Evolutionary conservation across 2,329 filamentous ascomycete genomes (phyloP), one percentile per base, ranked within the genome.

Genomic region (Zopfia rhizophila): DNA sequence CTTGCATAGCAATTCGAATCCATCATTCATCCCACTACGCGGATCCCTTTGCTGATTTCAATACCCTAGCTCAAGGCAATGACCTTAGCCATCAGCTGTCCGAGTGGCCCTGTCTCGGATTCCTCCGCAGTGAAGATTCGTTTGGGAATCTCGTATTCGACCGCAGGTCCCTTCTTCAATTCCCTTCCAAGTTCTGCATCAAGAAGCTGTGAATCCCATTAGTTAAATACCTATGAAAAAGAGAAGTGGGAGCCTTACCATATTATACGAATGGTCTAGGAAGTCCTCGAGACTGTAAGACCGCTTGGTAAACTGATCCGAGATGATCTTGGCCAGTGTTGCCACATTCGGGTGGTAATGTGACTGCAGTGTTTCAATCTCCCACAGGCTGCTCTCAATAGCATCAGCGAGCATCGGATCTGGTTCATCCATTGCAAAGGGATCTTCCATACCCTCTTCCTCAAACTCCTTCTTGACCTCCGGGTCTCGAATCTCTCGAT

Each of bases 301-400:
- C 58, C 91, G 87, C 75, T 99, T 99, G 2, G 94, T 99, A 70
- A 97, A 99, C 70, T 97, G 94, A 74, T 97, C 91, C 2, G 90
- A 90, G 45, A 99, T 85, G 54, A 99, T 96, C 72, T 91, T 94
- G 31, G 91, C 88, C 58, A 99, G 85, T 3, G 92, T 94, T 0
- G 93, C 92, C 17, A 99, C 91, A 60, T 97, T 99, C 11, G 95
- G 94, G 68, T 99, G 94, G 72, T 96, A 97, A 72, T 99, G 95
- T 1, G 86, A 87, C 70, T 95, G 91, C 45, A 97, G 77, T 47
- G 91, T 91, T 49, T 95, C 89, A 39, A 99, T 81, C 70, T 99
- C 94, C 95, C 94, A 99, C 6, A 99, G 75, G 69, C 88, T 91
- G 72, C 91, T 96, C 46, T 97, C 91, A 48, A 99, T 90, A 13